phyloP scores from a whole-genome alignment of 805 yeast species.

The Candida quercuum region DNA sequence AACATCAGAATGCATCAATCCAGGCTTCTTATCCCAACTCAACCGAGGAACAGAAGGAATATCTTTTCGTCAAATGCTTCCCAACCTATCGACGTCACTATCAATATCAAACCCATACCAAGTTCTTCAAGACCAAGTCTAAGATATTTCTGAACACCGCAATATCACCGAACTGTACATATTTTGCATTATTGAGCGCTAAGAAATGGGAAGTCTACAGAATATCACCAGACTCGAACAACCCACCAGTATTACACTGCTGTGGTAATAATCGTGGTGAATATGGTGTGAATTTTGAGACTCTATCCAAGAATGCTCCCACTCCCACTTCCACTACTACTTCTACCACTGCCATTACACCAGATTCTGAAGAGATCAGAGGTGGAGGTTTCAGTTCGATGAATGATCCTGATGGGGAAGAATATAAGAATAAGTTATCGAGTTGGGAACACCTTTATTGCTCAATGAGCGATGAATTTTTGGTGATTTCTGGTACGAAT shows the following conservation, averaged over 20 bases:
- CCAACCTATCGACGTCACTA: conserved; percentile 69
- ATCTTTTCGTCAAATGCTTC: conserved; percentile 70
- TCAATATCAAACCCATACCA: conserved; percentile 48
- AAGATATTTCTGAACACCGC: conserved; percentile 50
- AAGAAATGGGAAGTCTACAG: conserved; percentile 70
- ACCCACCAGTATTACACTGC: conserved; percentile 52
- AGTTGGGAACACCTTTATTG: conserved; percentile 61
- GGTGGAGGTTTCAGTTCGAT: conserved; percentile 11
- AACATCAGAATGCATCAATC: conserved; percentile 4
- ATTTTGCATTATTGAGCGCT: conserved; percentile 61
- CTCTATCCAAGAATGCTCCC: conserved; percentile 23
- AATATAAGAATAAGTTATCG: conserved; percentile 25
- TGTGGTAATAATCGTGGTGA: conserved; percentile 70
- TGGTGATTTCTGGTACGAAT: conserved; percentile 64
- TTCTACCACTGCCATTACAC: conserved; percentile 6
- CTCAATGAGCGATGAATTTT: conserved; percentile 46
- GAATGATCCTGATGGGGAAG: conserved; percentile 9
- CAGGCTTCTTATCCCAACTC: not conserved
- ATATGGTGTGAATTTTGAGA: conserved; percentile 47
- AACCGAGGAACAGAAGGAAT: conserved; percentile 44
- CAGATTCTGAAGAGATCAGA: conserved; percentile 7
- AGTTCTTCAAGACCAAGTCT: conserved; percentile 41
- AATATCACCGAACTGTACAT: conserved; percentile 57
- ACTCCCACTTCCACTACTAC: conserved; percentile 4
- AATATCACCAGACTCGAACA: conserved; percentile 41